Evolutionary conservation across 2,329 filamentous ascomycete genomes (phyloP), one percentile per base, ranked within the genome.

Genomic region (Cercospora sp.): DNA sequence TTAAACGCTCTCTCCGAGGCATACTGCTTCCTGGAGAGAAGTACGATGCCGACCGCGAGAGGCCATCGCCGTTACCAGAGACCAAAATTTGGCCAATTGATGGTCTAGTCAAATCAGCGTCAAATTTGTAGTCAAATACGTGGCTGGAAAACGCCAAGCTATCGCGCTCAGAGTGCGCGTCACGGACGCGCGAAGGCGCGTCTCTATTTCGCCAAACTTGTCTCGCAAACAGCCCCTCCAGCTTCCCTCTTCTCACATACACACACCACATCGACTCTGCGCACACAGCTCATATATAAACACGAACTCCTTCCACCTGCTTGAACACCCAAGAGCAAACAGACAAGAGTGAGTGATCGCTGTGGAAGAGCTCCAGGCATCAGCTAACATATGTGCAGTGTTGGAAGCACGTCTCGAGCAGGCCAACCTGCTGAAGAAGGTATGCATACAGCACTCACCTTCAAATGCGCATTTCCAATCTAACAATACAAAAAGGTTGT

Each of bases 391-490:
- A 37, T 53, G 63, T 26, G 63, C 75, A 89, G 86, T 98, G 94
- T 89, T 99, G 85, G 95, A 99, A 88, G 95, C 95, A 88, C 91
- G 94, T 84, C 88, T 99, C 82, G 91, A 95, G 81, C 94, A 98
- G 87, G 94, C 96, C 71, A 87, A 89, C 79, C 87, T 97, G 81
- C 88, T 99, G 80, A 99, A 99, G 87, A 97, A 95, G 91, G 93
- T 94, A 82, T 71, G 28, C n/a, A 61, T 37, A 45, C 32, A 37
- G 51, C 24, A 28, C n/a, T 3, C 24, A 21, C 16, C 21, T 2
- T 6, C 26, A 13, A 18, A 10, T 16, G 8, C 21, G 5, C 12
- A 5, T 12, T 8, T 24, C 26, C 53, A 10, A 70, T 32, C 74
- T 79, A 66, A 72, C 65, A 55, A 67, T 6, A n/a, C 57, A 21